Evolutionary conservation across 345 rosid species (phyloP).

Genomic region (Physaria fendleri): DNA sequence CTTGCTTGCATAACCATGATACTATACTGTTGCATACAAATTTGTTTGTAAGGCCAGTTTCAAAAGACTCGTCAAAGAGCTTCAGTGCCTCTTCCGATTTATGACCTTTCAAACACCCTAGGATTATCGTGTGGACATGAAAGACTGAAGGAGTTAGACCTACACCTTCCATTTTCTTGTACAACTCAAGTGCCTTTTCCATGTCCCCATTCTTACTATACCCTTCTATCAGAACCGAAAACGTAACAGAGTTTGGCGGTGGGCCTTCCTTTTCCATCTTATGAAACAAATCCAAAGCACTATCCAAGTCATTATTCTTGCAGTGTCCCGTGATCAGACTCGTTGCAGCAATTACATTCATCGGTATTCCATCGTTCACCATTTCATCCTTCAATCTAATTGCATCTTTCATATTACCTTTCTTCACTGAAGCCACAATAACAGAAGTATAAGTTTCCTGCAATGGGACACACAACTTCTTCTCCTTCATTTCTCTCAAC

Average conservation of each 20-base stretch:
- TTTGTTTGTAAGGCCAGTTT: constrained; percentile 42
- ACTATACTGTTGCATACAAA: constrained; percentile 49
- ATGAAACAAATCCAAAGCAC: constrained; percentile 55
- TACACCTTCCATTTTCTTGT: constrained; percentile 46
- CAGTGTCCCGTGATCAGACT: constrained; percentile 65
- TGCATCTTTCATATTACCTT: constrained; percentile 55
- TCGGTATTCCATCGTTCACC: constrained; percentile 47
- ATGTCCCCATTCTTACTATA: constrained; percentile 50
- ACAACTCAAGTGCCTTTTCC: constrained; percentile 55
- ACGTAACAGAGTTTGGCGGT: constrained; percentile 54
- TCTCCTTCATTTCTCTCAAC: constrained; percentile 58
- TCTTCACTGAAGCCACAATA: constrained; percentile 52
- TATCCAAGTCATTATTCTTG: constrained; percentile 36
- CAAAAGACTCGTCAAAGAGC: constrained; percentile 53
- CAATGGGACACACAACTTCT: constrained; percentile 38
- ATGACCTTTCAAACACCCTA: constrained; percentile 41
- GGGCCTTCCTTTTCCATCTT: constrained; percentile 52
- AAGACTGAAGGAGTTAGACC: constrained; percentile 46
- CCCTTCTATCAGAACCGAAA: constrained; percentile 56
- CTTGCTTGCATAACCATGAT: constrained; percentile 46
- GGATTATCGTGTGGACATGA: constrained; percentile 45
- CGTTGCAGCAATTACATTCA: constrained; percentile 56
- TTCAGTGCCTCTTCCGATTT: constrained; percentile 40
- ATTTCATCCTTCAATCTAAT: constrained; percentile 69
- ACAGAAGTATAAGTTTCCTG: constrained; percentile 42